A percentile compares a stretch with the other conserved stretches of the same genome.
phyloP scores from a whole-genome alignment of 2,329 filamentous ascomycete species.

The Ceratocystis eucalypticola region DNA sequence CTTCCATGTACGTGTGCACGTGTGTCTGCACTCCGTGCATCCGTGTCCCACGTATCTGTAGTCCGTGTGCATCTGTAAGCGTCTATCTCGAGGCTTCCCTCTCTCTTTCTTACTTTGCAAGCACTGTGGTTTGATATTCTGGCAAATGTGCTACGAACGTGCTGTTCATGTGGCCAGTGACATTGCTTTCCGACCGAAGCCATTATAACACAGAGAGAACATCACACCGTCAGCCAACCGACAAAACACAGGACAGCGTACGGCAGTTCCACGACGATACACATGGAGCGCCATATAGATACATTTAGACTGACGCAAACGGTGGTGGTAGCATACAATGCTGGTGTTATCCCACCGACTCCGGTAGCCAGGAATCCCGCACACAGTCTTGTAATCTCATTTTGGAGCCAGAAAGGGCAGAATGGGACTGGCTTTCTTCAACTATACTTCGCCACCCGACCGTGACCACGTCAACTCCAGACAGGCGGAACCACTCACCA shows the following conservation, averaged over 20 bases:
- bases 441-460: no score
- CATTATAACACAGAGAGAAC: not conserved
- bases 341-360: not conserved
- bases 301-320: not conserved
- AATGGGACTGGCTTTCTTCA: no score
- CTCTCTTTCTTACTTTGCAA: not conserved
- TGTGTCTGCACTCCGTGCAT: no score
- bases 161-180: not conserved
- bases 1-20: no score
- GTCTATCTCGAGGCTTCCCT: not conserved
- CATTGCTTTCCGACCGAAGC: not conserved
- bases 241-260: not conserved
- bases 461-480: no score
- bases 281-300: not conserved
- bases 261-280: not conserved
- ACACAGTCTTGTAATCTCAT: no score
- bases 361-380: no score
- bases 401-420: no score
- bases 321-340: not conserved
- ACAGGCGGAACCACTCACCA: no score
- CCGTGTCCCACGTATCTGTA: no score
- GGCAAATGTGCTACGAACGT: not conserved
- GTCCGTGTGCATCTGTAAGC: not conserved
- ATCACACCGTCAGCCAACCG: not conserved
- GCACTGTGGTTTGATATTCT: not conserved